Conservation (phyloP, 2,329 filamentous ascomycete genomes). For the Fusarium sarcochroum region DNA sequence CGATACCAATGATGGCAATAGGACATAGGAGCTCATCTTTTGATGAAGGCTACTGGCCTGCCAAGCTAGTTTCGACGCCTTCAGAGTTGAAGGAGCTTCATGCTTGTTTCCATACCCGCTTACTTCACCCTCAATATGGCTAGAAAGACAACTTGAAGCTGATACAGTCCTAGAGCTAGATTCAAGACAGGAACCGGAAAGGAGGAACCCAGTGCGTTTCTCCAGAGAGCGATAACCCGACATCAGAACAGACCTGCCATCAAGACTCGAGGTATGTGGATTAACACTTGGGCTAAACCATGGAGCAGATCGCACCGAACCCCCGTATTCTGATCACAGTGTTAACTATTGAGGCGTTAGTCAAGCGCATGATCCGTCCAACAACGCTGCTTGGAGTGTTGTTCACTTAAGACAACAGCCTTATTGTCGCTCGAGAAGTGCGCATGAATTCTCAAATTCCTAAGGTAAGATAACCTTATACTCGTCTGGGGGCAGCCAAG, state of each 20-base stretch:
- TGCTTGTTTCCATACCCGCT: not conserved
- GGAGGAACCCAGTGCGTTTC: not conserved
- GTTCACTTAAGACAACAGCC: conserved; percentile 26
- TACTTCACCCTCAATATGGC: not conserved
- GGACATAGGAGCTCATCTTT: not conserved
- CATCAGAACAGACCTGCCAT: not conserved
- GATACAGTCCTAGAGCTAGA: conserved; percentile 16
- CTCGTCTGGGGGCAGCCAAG: not conserved
- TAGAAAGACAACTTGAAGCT: conserved; percentile 13
- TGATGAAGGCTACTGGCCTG: not conserved
- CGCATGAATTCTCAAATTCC: conserved; percentile 53
- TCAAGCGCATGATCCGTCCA: conserved; percentile 23
- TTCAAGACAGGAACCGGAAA: not conserved
- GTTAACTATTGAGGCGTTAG: conserved; percentile 4
- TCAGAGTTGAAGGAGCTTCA: not conserved
- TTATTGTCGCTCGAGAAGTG: conserved; percentile 34
- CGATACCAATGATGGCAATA: no score
- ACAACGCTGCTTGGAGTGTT: conserved; percentile 11
- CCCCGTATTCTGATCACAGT: not conserved
- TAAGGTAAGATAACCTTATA: conserved; percentile 46
- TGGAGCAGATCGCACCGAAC: not conserved
- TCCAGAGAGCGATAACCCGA: not conserved
- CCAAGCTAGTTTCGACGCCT: not conserved
- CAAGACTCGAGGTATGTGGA: conserved; percentile 5
- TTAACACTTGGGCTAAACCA: not conserved